Evolutionary conservation across 805 yeast genomes (phyloP).

Genomic region (Lipomyces lipofer): DNA sequence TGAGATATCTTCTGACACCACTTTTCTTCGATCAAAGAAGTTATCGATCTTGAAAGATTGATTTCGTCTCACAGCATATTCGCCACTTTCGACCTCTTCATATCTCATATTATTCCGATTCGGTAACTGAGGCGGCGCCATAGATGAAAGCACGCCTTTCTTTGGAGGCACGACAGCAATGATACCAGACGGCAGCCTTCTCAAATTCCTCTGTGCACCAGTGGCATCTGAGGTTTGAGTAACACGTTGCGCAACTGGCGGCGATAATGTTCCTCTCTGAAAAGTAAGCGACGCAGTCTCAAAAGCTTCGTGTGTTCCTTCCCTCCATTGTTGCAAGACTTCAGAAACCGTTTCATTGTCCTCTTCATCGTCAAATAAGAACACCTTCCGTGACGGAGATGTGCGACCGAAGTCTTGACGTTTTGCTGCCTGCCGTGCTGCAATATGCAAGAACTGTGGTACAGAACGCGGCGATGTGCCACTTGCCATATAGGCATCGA

Average conservation of each 20-base stretch:
- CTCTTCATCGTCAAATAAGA: constrained; percentile 27
- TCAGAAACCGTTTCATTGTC: constrained; percentile 21
- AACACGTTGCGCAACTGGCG: background rate
- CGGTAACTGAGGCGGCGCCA: constrained; percentile 12
- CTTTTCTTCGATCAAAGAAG: background rate
- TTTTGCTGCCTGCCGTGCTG: constrained; percentile 24
- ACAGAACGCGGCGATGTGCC: background rate
- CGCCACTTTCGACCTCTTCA: constrained; percentile 22
- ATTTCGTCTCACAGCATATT: constrained; percentile 13
- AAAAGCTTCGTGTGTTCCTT: constrained; percentile 31
- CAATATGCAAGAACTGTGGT: constrained; percentile 27
- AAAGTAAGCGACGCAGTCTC: constrained; percentile 18
- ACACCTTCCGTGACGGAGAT: constrained; percentile 16
- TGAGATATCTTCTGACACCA: background rate
- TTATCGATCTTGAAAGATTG: constrained; percentile 1
- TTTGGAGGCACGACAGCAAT: constrained; percentile 26
- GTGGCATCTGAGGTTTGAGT: background rate
- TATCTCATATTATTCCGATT: constrained; percentile 5
- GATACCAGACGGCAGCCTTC: constrained; percentile 23
- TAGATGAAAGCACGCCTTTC: constrained; percentile 7
- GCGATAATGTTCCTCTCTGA: background rate
- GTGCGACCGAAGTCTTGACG: constrained; percentile 21
- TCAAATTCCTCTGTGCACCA: background rate
- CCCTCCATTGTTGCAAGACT: constrained; percentile 27
- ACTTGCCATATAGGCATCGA: constrained; percentile 24